Evolutionary conservation across 148 eudicot species (phyloP).

Genomic region (Rhododendron vialii): DNA sequence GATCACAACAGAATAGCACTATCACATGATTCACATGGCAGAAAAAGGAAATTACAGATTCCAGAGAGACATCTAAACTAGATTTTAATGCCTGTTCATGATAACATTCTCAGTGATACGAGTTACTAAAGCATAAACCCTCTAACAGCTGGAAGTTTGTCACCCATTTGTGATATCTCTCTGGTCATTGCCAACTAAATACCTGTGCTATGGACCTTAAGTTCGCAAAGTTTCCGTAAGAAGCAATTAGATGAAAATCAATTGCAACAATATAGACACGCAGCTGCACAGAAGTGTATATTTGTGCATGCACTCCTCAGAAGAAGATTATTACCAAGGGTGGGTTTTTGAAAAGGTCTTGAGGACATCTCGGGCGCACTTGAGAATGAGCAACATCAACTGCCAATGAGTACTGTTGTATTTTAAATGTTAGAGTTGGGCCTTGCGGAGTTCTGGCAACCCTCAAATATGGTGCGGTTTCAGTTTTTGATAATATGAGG

Average conservation of each 20-base stretch:
- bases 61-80: neutral
- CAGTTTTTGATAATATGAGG: slow-evolving; percentile 80
- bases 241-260: neutral
- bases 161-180: neutral
- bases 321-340: slow-evolving; percentile 55
- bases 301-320: neutral
- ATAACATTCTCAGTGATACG: neutral
- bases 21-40: neutral
- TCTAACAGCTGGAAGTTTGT: neutral
- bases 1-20: neutral
- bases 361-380: slow-evolving; percentile 76
- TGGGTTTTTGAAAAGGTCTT: slow-evolving; percentile 69
- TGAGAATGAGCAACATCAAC: slow-evolving; percentile 76
- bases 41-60: neutral
- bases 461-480: slow-evolving; percentile 61
- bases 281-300: neutral
- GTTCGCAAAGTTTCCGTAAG: neutral
- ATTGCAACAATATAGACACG: neutral
- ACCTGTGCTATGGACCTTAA: neutral
- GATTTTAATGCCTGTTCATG: neutral
- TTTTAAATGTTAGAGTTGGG: slow-evolving; percentile 82
- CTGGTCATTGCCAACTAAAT: neutral
- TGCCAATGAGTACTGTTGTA: slow-evolving; percentile 77
- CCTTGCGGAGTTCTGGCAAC: slow-evolving; percentile 92
- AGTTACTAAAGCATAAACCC: neutral